phyloP scores from a whole-genome alignment of 2,329 filamentous ascomycete genomes.

The Teratosphaeria pseudoeucalypti region DNA sequence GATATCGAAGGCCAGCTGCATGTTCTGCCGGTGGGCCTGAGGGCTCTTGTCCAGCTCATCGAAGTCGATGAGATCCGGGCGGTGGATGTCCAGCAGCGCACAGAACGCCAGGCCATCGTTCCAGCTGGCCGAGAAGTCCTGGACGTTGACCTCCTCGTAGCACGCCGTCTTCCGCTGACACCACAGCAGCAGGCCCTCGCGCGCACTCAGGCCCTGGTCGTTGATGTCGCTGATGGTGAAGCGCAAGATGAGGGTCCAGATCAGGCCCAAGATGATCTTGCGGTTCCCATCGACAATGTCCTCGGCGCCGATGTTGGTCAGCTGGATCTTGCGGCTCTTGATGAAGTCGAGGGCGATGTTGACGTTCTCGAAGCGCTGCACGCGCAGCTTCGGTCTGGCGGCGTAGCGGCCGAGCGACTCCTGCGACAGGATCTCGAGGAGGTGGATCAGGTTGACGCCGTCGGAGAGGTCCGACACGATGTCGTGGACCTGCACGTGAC shows the following conservation, averaged over 20 bases:
- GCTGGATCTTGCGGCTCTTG: constrained; percentile 78
- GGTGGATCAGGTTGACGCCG: constrained; percentile 89
- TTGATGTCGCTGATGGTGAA: constrained; percentile 99
- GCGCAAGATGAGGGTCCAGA: constrained; percentile 95
- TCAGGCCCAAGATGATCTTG: constrained; percentile 93
- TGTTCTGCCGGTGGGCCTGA: constrained; percentile 80
- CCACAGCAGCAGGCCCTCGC: constrained; percentile 90
- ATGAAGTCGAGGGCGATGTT: constrained; percentile 93
- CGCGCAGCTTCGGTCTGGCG: constrained; percentile 86
- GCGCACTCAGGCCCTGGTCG: constrained; percentile 92
- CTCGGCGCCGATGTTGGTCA: constrained; percentile 97
- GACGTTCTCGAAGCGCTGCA: constrained; percentile 96
- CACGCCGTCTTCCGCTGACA: constrained; percentile 98
- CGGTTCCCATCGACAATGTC: constrained; percentile 96
- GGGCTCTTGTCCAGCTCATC: constrained; percentile 77
- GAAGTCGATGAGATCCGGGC: constrained; percentile 94
- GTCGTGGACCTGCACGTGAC: constrained; percentile 72
- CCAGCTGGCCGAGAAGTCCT: constrained; percentile 93
- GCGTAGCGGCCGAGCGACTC: constrained; percentile 96
- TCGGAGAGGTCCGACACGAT: constrained; percentile 84
- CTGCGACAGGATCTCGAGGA: constrained; percentile 88
- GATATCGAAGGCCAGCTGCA: constrained; percentile 96
- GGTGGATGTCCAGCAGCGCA: constrained; percentile 89
- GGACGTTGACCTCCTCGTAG: constrained; percentile 92
- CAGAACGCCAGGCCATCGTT: constrained; percentile 96